Percentiles rank a stretch among this genome's conserved stretches.
Evolutionary conservation across 176 grass and related monocot species (phyloP).

Genomic region (Tillandsia fasciculata): DNA sequence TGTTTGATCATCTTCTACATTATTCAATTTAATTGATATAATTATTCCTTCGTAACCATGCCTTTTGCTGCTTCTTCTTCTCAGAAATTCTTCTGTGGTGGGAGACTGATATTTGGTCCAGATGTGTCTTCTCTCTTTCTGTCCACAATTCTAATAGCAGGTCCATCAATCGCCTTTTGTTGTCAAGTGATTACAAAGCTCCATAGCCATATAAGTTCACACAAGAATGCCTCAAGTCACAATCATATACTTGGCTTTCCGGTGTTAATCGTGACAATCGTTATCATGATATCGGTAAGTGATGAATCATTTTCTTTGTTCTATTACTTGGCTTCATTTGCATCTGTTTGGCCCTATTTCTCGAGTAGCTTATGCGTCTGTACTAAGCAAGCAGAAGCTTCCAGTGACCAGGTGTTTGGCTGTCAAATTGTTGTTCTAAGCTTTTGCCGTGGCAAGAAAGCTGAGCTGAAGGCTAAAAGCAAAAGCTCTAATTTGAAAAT

Average conservation of each 20-base stretch:
- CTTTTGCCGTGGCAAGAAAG: too few relatives aligned
- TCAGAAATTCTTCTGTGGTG: slow-evolving; percentile 82
- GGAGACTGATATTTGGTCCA: slow-evolving; percentile 81
- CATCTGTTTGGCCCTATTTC: too few relatives aligned
- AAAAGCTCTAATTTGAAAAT: neutral
- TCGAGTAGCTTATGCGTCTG: too few relatives aligned
- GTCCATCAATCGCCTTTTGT: slow-evolving; percentile 45
- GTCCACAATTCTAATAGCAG: slow-evolving; percentile 41
- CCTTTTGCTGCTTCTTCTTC: neutral
- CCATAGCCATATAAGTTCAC: neutral
- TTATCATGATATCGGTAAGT: slow-evolving; percentile 38
- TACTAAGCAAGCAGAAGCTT: too few relatives aligned
- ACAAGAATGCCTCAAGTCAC: neutral
- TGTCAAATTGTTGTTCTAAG: too few relatives aligned
- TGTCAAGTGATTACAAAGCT: slow-evolving; percentile 66
- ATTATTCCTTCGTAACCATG: neutral
- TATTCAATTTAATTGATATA: neutral
- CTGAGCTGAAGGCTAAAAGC: neutral
- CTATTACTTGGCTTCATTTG: too few relatives aligned
- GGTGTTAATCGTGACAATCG: slow-evolving; percentile 28
- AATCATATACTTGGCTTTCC: slow-evolving; percentile 47
- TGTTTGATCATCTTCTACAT: too few relatives aligned
- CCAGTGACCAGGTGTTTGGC: too few relatives aligned
- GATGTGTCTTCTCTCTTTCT: slow-evolving; percentile 63
- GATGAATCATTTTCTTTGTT: neutral